A percentile compares a stretch with the other conserved stretches of the same genome.
Conservation (phyloP, 345 rosid genomes). For the Bruguiera sexangula region DNA sequence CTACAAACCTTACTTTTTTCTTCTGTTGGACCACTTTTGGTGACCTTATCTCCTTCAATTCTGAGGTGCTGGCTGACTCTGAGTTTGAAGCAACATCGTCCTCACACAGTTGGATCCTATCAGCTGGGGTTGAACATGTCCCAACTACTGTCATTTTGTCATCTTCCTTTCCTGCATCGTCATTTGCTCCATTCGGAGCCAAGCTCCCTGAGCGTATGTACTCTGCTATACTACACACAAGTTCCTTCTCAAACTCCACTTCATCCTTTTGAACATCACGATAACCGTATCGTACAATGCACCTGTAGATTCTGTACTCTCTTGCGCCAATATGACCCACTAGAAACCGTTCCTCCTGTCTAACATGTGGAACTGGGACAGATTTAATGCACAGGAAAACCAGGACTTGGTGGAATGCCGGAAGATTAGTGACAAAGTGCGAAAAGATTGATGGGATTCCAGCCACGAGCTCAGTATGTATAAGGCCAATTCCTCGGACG, state of each 20-base stretch:
- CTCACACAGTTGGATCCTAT: constrained; percentile 56
- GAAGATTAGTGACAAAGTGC: constrained; percentile 93
- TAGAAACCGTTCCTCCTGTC: constrained; percentile 78
- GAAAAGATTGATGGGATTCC: constrained; percentile 98
- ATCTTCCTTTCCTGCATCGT: constrained; percentile 38
- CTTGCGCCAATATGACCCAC: constrained; percentile 83
- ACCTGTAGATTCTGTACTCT: constrained; percentile 71
- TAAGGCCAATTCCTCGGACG: constrained; percentile 79
- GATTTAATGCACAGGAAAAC: constrained; percentile 93
- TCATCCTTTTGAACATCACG: constrained; percentile 90
- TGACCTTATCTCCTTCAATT: constrained; percentile 50
- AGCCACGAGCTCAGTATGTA: constrained; percentile 88
- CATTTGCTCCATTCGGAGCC: constrained; percentile 13
- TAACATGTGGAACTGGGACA: constrained; percentile 91
- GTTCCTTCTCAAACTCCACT: constrained; percentile 82
- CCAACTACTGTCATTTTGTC: constrained; percentile 81
- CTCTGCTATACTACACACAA: constrained; percentile 86
- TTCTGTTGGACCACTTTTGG: constrained; percentile 42
- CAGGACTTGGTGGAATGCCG: constrained; percentile 91
- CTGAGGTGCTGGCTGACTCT: constrained; percentile 57
- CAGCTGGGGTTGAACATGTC: constrained; percentile 55
- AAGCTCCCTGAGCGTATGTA: constrained; percentile 54
- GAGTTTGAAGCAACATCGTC: constrained; percentile 31
- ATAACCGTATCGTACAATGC: constrained; percentile 92
- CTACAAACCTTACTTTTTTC: constrained; percentile 69